Evolutionary conservation across 495 filamentous ascomycete genomes (phyloP).

Genomic region (Annulohypoxylon maeteangense): DNA sequence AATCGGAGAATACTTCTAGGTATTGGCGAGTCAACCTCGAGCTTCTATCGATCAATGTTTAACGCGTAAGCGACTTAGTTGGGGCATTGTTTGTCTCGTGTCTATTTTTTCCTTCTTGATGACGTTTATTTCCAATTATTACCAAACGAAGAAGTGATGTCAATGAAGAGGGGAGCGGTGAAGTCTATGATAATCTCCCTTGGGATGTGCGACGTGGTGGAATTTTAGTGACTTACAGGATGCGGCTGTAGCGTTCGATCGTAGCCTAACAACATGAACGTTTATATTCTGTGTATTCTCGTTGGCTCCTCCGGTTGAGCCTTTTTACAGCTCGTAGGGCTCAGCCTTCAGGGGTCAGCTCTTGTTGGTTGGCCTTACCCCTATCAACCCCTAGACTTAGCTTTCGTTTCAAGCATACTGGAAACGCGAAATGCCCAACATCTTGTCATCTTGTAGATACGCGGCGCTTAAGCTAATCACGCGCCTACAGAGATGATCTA

Average conservation of each 20-base stretch:
- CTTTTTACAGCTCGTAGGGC: constrained; percentile 2
- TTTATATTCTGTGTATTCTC: background rate
- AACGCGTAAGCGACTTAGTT: constrained; percentile 6
- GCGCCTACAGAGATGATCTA: constrained; percentile 18
- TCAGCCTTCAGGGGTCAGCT: constrained; percentile 14
- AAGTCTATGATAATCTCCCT: constrained; percentile 20
- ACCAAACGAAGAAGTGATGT: constrained; percentile 1
- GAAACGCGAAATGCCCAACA: background rate
- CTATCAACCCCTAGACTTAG: constrained; percentile 18
- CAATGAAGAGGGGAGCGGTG: constrained; percentile 24
- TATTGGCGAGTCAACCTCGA: constrained; percentile 15
- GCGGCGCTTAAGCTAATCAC: constrained; percentile 28
- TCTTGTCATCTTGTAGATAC: background rate
- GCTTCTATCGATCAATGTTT: background rate
- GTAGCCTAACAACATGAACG: constrained; percentile 16
- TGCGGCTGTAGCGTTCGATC: background rate
- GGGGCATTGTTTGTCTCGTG: constrained; percentile 18
- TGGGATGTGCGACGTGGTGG: constrained; percentile 12
- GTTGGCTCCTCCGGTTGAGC: constrained; percentile 15
- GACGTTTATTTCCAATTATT: constrained; percentile 1
- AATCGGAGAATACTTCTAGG: constrained; percentile 22
- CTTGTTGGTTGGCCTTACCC: constrained; percentile 6
- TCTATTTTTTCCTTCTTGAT: constrained; percentile 7
- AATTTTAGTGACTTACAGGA: constrained; percentile 6
- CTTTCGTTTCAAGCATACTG: background rate